Evolutionary conservation across 495 filamentous ascomycete genomes (phyloP), one percentile per base, ranked within the genome.

Genomic region (Aspergillus homomorphus): DNA sequence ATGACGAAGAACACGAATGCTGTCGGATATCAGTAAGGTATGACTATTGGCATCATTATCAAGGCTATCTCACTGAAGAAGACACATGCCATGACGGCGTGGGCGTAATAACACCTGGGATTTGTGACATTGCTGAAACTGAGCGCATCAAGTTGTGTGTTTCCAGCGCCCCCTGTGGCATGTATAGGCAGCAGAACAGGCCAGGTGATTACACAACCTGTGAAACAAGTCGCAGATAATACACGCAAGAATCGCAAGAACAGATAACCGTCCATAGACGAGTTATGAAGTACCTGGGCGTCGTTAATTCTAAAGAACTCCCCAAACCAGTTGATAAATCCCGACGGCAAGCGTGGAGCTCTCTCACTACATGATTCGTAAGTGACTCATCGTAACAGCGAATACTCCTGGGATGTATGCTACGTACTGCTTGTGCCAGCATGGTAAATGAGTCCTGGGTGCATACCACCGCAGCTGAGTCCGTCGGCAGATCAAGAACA

Each of bases 181-280:
- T 94, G 88, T 61, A 95, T 77, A 2, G 91, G 91, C 64, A 96
- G 85, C 43, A 95, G 71, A 23, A 94, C 77, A 0, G 91, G 89
- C 87, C 89, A 94, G 44, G 87, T 89, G 58, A 96, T 82, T 58
- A 83, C 78, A 64, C 84, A 88, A 20, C 90, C 90, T 16, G 87
- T 82, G 48, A 92, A 83, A 70, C 84, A 89, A 30, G 90, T 83
- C 45, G 81, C 76, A 43, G 87, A 80, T n/a, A 85, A 72, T 53
- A 90, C 85, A 55, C 85, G 80, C 58, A 96, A 70, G 65, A 89
- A 94, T 22, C 91, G 86, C 41, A 95, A 77, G 71, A 88, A 95
- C 38, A 95, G 83, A 69, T 90, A 94, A 18, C 89, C 86, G 71
- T 96, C 91, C 2, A 91, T 71, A 0, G 87, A 89, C 43, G 83